Conservation (phyloP, 176 grass and related monocot species). For the Miscanthus lutarioriparius region DNA sequence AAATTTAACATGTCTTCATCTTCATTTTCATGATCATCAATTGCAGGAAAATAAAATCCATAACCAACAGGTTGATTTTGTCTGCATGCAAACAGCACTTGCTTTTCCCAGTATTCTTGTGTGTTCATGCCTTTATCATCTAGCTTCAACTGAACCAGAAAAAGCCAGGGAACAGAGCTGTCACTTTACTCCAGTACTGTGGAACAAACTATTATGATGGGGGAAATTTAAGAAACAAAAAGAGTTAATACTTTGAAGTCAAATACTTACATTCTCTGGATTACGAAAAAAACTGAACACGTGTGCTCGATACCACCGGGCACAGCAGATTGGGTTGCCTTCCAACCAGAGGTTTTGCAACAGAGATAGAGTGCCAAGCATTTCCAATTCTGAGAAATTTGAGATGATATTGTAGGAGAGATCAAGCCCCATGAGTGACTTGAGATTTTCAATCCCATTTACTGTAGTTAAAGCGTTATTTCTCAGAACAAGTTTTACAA, state of each 20-base stretch:
- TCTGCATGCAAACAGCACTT: constrained; percentile 77
- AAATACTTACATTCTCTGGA: constrained; percentile 71
- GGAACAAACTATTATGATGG: constrained; percentile 38
- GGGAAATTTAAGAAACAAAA: constrained; percentile 27
- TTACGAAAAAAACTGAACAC: constrained; percentile 86
- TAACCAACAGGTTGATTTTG: constrained; percentile 81
- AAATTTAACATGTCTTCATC: constrained; percentile 46
- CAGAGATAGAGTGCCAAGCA: constrained; percentile 59
- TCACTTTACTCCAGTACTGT: constrained; percentile 44
- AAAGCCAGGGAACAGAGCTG: constrained; percentile 41
- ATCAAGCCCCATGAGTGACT: constrained; percentile 82
- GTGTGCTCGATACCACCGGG: constrained; percentile 87
- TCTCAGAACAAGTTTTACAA: constrained; percentile 80
- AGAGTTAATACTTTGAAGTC: constrained; percentile 15
- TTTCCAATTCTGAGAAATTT: constrained; percentile 86
- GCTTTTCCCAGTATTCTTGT: constrained; percentile 96
- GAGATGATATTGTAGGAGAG: constrained; percentile 96
- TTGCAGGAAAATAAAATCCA: constrained; percentile 97
- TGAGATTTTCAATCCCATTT: constrained; percentile 85
- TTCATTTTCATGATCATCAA: constrained; percentile 77
- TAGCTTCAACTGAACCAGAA: constrained; percentile 80
- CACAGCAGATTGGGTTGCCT: constrained; percentile 94
- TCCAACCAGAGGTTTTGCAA: constrained; percentile 90
- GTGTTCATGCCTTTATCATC: constrained; percentile 93
- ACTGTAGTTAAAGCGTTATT: constrained; percentile 83